Evolutionary conservation across 2,329 filamentous ascomycete genomes (phyloP).

Genomic region (Talaromyces sp.): DNA sequence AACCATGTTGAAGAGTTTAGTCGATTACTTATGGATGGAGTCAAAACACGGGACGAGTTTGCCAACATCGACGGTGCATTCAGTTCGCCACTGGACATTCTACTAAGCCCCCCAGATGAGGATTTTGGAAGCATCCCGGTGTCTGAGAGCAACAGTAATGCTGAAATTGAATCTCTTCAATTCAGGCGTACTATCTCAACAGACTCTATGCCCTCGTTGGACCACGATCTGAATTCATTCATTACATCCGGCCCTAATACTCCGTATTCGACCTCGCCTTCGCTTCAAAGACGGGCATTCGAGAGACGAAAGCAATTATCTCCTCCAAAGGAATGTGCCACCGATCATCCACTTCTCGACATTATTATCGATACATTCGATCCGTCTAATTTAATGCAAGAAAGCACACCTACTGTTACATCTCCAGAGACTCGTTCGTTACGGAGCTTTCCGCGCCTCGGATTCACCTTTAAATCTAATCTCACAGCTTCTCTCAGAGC

Average conservation of each 20-base stretch:
- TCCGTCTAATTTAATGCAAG: constrained; percentile 12
- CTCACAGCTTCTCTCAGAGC: constrained; percentile 61
- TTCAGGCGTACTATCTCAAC: constrained; percentile 53
- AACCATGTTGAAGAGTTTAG: constrained; percentile 51
- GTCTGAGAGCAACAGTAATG: constrained; percentile 43
- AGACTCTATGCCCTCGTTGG: constrained; percentile 57
- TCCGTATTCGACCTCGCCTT: constrained; percentile 40
- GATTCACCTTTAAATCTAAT: constrained; percentile 59
- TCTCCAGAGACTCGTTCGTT: constrained; percentile 26
- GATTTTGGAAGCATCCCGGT: constrained; percentile 37
- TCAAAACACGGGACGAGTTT: constrained; percentile 48
- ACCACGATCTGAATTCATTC: constrained; percentile 49
- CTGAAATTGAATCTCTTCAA: constrained; percentile 42
- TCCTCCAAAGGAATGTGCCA: constrained; percentile 54
- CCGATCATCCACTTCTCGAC: constrained; percentile 57
- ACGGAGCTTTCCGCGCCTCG: constrained; percentile 41
- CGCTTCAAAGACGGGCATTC: constrained; percentile 34
- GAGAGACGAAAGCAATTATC: constrained; percentile 48
- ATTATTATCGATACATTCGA: constrained; percentile 28
- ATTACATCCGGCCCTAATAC: constrained; percentile 45
- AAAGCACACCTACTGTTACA: constrained; percentile 14
- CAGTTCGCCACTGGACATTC: constrained; percentile 51
- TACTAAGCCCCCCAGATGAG: constrained; percentile 55
- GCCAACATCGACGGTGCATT: constrained; percentile 37
- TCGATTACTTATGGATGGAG: constrained; percentile 54